phyloP scores from a whole-genome alignment of 805 yeast species.

The Yamadazyma ubonensis region DNA sequence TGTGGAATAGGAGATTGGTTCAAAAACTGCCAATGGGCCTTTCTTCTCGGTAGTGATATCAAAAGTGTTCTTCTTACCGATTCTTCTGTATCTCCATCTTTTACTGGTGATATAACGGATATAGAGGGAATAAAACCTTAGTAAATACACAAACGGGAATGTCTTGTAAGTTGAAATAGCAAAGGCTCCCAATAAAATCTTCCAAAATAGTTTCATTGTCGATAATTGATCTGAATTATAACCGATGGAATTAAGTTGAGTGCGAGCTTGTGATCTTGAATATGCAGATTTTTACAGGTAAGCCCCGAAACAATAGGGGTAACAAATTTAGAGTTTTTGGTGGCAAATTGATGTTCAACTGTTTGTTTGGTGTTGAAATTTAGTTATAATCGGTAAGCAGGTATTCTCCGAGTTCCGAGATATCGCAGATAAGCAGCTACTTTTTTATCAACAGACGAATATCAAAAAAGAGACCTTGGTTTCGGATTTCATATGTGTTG shows the following conservation, averaged over 20 bases:
- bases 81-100: constrained; percentile 18
- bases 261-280: constrained; percentile 6
- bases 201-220: constrained; percentile 6
- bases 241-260: constrained; percentile 2
- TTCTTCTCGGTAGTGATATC: constrained; percentile 26
- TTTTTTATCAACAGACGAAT: no score
- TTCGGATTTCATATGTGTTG: no score
- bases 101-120: constrained; percentile 43
- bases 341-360: no score
- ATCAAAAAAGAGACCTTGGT: no score
- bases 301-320: no score
- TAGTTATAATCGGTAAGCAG: no score
- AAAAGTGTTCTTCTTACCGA: constrained; percentile 30
- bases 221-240: neutral
- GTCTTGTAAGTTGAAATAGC: constrained; percentile 54
- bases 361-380: no score
- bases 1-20: constrained; percentile 43
- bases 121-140: constrained; percentile 57
- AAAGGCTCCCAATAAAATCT: constrained; percentile 9
- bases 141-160: constrained; percentile 63
- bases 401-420: no score
- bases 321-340: no score
- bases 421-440: no score
- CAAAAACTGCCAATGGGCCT: constrained; percentile 38
- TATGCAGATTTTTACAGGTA: no score